Evolutionary conservation across 495 filamentous ascomycete genomes (phyloP).

Genomic region (Clavariopsis aquatica): DNA sequence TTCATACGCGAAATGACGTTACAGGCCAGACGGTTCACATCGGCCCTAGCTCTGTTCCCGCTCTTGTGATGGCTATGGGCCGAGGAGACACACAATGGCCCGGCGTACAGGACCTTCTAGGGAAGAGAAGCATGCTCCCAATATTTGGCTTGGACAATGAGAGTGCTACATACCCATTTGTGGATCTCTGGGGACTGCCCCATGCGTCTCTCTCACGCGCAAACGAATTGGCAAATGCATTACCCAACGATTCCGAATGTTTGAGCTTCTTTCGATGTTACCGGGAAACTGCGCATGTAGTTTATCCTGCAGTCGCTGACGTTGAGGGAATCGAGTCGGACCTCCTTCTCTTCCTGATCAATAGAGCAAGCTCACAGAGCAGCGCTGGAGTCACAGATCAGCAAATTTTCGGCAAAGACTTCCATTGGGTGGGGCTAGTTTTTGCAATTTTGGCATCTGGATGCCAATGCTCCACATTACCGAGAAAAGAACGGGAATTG

Average conservation of each 20-base stretch:
- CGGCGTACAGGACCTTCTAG: slow-evolving; percentile 55
- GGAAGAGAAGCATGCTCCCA: slow-evolving; percentile 71
- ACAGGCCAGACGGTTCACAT: slow-evolving; percentile 60
- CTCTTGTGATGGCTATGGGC: slow-evolving; percentile 65
- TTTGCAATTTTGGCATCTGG: slow-evolving; percentile 80
- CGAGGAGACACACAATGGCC: slow-evolving; percentile 57
- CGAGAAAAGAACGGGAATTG: slow-evolving; percentile 59
- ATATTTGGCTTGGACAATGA: slow-evolving; percentile 82
- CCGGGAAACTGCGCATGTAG: slow-evolving; percentile 72
- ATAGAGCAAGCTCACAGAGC: slow-evolving; percentile 56
- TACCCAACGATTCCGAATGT: slow-evolving; percentile 65
- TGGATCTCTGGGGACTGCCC: slow-evolving; percentile 60
- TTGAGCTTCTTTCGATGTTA: slow-evolving; percentile 70
- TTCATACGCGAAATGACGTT: slow-evolving; percentile 56
- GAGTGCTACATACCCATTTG: slow-evolving; percentile 76
- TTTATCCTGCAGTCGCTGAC: slow-evolving; percentile 78
- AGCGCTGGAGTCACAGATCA: slow-evolving; percentile 44
- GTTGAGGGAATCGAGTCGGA: slow-evolving; percentile 65
- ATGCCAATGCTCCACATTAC: slow-evolving; percentile 74
- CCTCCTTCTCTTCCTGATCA: slow-evolving; percentile 66
- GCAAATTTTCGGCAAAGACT: slow-evolving; percentile 57
- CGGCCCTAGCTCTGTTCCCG: slow-evolving; percentile 61
- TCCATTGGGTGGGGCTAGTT: slow-evolving; percentile 68
- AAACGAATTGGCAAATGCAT: slow-evolving; percentile 68
- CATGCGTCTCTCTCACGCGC: slow-evolving; percentile 71